phyloP scores from a whole-genome alignment of 2,329 filamentous ascomycete species.

The Cordyceps cateniannulata region DNA sequence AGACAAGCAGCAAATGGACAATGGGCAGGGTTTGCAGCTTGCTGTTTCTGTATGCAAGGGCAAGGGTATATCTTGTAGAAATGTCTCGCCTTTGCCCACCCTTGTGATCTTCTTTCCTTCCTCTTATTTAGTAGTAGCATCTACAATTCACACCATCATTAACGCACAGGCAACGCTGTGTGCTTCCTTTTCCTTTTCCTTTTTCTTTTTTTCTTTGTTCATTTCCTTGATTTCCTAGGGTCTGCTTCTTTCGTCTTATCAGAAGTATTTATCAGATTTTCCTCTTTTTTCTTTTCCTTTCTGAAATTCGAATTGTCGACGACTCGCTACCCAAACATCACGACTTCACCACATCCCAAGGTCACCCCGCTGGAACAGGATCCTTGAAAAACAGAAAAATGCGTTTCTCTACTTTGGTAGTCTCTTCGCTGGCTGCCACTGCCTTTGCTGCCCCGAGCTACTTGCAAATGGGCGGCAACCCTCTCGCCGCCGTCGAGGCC shows the following conservation, averaged over 20 bases:
- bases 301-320: constrained; percentile 10
- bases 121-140: not conserved
- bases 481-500: constrained; percentile 35
- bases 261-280: not conserved
- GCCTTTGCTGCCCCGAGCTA: constrained; percentile 40
- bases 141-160: not conserved
- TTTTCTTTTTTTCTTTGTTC: constrained; percentile 6
- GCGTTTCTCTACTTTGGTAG: constrained; percentile 42
- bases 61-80: constrained; percentile 5
- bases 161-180: not conserved
- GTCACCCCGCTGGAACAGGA: constrained; percentile 1
- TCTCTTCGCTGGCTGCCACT: constrained; percentile 38
- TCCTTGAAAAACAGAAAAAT: constrained; percentile 31
- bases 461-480: constrained; percentile 29
- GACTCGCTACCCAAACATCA: constrained; percentile 1
- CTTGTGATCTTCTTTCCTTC: not conserved
- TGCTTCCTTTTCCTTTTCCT: constrained; percentile 10
- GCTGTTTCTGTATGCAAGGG: not conserved
- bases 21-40: not conserved
- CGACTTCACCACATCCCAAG: not conserved
- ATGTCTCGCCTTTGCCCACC: constrained; percentile 6
- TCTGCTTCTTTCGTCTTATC: constrained; percentile 16
- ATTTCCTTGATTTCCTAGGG: constrained; percentile 20
- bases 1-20: not conserved
- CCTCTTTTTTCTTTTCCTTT: not conserved